These are phyloP conservation scores for Sordariomycetes sp. DNA, from an alignment of 2,329 filamentous ascomycete species.

Conservation along the genomic window DNA sequence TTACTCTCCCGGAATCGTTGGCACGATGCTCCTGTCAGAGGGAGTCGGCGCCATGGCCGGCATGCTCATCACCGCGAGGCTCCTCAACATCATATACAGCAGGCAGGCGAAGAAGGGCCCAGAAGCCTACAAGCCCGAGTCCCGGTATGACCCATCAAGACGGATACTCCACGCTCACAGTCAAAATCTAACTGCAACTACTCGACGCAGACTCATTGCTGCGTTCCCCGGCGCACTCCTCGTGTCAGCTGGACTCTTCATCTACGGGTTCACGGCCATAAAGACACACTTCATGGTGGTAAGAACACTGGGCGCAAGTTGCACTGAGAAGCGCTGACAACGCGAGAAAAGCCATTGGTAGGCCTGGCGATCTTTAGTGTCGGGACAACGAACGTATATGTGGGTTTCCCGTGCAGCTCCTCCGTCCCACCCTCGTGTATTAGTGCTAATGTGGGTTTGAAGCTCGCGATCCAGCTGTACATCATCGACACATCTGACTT, in stretches of 20 bases:
- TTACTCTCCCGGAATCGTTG: neutral
- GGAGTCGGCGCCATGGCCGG: constrained; percentile 4
- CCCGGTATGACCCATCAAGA: no score
- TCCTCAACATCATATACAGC: constrained; percentile 1
- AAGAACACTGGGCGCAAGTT: neutral
- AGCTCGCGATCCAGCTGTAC: constrained; percentile 4
- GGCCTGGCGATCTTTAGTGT: neutral
- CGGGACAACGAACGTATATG: constrained; percentile 2
- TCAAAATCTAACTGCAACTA: neutral
- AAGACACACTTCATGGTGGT: constrained; percentile 6
- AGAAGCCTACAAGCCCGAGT: neutral
- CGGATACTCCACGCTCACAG: no score
- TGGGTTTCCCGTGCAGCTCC: neutral
- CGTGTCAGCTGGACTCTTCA: constrained; percentile 2
- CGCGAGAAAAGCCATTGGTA: constrained; percentile 2
- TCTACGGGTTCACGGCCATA: constrained; percentile 5
- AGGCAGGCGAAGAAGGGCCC: neutral
- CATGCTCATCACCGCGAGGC: neutral
- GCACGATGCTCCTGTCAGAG: neutral
- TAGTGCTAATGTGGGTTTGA: neutral
- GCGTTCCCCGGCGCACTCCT: constrained; percentile 1
- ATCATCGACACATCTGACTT: neutral
- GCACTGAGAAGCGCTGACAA: neutral
- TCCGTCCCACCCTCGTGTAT: neutral
- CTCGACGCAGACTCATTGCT: neutral